Percentiles rank a stretch among this genome's conserved stretches.
phyloP scores from a whole-genome alignment of 176 grass and related monocot species.

The Oryza officinalis region DNA sequence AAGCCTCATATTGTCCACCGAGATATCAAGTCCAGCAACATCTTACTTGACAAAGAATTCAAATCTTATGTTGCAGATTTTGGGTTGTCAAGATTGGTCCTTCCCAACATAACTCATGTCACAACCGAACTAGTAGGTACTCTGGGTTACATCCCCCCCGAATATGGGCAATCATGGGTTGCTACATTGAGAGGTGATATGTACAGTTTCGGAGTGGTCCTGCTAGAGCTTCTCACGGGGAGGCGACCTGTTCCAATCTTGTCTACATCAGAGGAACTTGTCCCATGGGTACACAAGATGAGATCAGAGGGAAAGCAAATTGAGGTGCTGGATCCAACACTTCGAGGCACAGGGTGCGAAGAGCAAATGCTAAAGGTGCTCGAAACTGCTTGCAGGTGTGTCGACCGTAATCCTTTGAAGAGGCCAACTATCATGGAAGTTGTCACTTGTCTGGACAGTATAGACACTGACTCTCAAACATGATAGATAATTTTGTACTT shows the following conservation, averaged over 20 bases:
- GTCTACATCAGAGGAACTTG: constrained; percentile 45
- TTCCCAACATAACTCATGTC: constrained; percentile 66
- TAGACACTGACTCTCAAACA: neutral
- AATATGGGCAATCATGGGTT: constrained; percentile 68
- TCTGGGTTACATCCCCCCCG: constrained; percentile 78
- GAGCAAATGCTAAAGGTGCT: constrained; percentile 60
- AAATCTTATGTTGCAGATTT: constrained; percentile 81
- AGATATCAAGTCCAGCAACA: constrained; percentile 87
- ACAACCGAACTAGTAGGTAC: constrained; percentile 75
- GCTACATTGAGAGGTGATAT: constrained; percentile 73
- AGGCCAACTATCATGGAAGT: constrained; percentile 63
- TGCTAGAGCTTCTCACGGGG: constrained; percentile 70
- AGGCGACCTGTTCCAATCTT: constrained; percentile 42
- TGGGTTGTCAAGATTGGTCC: constrained; percentile 68
- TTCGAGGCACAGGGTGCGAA: constrained; percentile 38
- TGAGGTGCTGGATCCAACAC: constrained; percentile 47
- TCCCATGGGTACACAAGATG: constrained; percentile 44
- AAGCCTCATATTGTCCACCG: constrained; percentile 74
- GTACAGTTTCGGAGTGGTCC: constrained; percentile 82
- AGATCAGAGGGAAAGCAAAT: constrained; percentile 26
- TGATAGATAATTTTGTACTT: neutral
- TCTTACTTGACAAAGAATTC: constrained; percentile 67
- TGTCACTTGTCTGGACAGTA: constrained; percentile 27
- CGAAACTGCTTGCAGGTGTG: constrained; percentile 53
- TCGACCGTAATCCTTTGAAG: constrained; percentile 28